Base-by-base conservation (phyloP, 2,329 filamentous ascomycete species). In the Albifimbria verrucaria region DNA sequence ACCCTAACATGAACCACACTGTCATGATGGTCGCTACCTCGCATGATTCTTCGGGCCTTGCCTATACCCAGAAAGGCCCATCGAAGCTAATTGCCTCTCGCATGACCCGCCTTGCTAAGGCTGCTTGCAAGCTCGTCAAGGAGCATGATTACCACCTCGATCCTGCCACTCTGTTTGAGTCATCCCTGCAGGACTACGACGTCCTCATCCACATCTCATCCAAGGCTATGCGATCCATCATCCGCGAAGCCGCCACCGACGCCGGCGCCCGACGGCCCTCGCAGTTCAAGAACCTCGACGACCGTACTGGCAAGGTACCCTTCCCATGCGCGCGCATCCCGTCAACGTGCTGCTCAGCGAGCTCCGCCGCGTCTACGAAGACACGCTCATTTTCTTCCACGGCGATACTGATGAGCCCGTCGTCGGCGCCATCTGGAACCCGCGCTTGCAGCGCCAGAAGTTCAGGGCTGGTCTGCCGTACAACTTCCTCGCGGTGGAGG, bases 1-100 rank as follows among this genome's bases (percentile, higher is more conserved):
- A 99, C 64, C 92, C 92, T 1, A 85, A 81, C 50, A 89, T 97
- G 86, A 96, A 94, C 71, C 86, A 85, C 56, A 83, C 90, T 3
- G 86, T 88, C 18, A 74, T 97, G 39, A 89, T 97, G 63, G 88
- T 88, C 4, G 91, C 91, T 2, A 92, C 90, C 0, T 88, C 89
- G 50, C 76, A 89, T 57, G 92, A 97, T 62, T 72, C 76, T 5
- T 88, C 88, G 32, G 94, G 94, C 3, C 83, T 87, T 9, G 88
- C 87, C 1, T 97, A 91, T 80, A 96, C 91, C 49, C 80, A 81
- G 51, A 76, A 77, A 47, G 72, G 75, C 1, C 92, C 93, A 0
- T 84, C 88, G 12, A 92, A 89, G 67, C 89, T 97, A 48, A 84
- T 93, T 24, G 93, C 92, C 12, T 83, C 86, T 15, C 85, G 94